Evolutionary conservation across 2,329 filamentous ascomycete species (phyloP).

Genomic region (Paracorniculantispora psalliotae): DNA sequence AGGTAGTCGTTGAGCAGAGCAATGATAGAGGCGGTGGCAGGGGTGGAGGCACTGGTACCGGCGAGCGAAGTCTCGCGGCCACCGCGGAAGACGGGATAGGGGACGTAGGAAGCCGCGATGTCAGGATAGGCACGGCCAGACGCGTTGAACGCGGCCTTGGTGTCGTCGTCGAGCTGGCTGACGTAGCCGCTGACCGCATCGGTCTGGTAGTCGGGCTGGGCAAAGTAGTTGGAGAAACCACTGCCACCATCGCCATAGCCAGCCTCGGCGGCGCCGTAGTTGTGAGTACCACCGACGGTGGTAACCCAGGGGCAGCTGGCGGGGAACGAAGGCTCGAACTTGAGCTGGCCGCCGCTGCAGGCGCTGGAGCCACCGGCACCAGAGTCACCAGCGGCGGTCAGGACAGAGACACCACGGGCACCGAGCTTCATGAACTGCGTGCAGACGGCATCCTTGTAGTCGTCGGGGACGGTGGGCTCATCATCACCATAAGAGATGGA

Average conservation of each 20-base stretch:
- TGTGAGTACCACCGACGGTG: constrained; percentile 4
- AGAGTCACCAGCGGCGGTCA: constrained; percentile 7
- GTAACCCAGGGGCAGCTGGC: constrained; percentile 14
- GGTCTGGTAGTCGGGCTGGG: constrained; percentile 2
- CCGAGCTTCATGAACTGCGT: constrained; percentile 13
- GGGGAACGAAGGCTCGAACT: constrained; percentile 5
- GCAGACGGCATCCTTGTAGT: constrained; percentile 12
- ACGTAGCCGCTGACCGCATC: constrained; percentile 8
- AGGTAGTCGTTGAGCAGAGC: constrained; percentile 40
- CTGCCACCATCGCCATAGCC: constrained; percentile 2
- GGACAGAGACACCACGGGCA: constrained; percentile 10
- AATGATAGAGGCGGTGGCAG: constrained; percentile 38
- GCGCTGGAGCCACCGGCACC: constrained; percentile 3
- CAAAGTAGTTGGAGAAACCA: constrained; percentile 14
- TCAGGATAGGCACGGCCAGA: constrained; percentile 14
- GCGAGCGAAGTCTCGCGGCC: background rate
- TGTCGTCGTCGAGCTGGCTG: background rate
- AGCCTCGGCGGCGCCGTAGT: constrained; percentile 9
- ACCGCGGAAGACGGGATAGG: constrained; percentile 3
- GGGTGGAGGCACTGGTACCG: constrained; percentile 31
- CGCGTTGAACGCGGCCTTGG: constrained; percentile 1
- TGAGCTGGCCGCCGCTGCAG: background rate
- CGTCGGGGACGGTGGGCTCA: constrained; percentile 3
- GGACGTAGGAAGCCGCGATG: constrained; percentile 2
- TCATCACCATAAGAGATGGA: no score